Evolutionary conservation across 306 rosid species (phyloP).

Genomic region (Citrullus amarus): DNA sequence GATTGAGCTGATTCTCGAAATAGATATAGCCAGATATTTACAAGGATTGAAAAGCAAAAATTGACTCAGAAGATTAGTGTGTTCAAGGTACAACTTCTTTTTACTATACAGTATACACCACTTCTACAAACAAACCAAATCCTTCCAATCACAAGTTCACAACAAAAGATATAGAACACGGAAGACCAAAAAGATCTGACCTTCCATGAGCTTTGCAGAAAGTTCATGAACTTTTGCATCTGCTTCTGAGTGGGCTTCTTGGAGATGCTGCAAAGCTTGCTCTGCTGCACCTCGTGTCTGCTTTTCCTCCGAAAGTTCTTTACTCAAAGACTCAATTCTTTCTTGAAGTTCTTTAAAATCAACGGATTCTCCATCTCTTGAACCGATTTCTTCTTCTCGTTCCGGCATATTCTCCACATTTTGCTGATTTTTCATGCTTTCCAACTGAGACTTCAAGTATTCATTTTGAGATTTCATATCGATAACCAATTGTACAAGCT

Average conservation of each 20-base stretch:
- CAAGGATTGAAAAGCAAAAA: background rate
- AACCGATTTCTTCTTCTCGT: conserved; percentile 19
- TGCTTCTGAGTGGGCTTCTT: conserved; percentile 49
- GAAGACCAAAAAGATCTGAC: conserved; percentile 30
- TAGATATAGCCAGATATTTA: background rate
- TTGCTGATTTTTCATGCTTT: conserved; percentile 26
- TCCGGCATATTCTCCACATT: conserved; percentile 12
- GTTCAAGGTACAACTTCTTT: background rate
- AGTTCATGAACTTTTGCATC: conserved; percentile 68
- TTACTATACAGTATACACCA: background rate
- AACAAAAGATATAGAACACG: background rate
- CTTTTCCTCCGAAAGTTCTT: conserved; percentile 60
- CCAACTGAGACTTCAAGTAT: conserved; percentile 67
- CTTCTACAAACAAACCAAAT: background rate
- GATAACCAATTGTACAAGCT: conserved; percentile 49
- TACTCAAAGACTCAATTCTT: conserved; percentile 41
- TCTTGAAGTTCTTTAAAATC: conserved; percentile 38
- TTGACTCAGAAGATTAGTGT: background rate
- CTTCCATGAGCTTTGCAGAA: conserved; percentile 68
- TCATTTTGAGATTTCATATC: conserved; percentile 75
- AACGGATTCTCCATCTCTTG: conserved; percentile 26
- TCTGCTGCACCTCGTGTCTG: conserved; percentile 83
- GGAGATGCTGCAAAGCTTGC: conserved; percentile 82
- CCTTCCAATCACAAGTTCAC: background rate
- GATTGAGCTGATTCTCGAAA: background rate